Percentiles rank a stretch among this genome's conserved stretches.
These are phyloP conservation scores for Trichoderma sp. DNA, from an alignment of 2,329 filamentous ascomycete species.

Conservation along the genomic window DNA sequence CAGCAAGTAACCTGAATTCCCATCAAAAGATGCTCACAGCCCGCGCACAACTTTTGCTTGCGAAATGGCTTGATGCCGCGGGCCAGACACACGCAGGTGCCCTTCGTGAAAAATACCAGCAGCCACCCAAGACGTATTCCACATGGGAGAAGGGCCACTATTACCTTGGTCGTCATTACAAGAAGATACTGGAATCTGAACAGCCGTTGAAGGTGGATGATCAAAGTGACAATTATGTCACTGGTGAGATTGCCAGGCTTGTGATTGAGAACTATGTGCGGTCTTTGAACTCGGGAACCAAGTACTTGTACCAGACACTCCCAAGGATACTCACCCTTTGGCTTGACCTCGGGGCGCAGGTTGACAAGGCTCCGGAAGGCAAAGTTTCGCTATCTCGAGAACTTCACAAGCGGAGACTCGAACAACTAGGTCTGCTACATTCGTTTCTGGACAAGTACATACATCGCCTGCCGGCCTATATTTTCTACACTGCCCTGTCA, in stretches of 20 bases:
- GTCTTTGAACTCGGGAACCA: constrained; percentile 82
- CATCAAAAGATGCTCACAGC: constrained; percentile 63
- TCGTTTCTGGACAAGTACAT: constrained; percentile 77
- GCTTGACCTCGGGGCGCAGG: constrained; percentile 81
- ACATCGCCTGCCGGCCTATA: constrained; percentile 65
- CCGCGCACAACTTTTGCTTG: constrained; percentile 80
- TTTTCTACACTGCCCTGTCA: constrained; percentile 79
- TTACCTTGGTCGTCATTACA: constrained; percentile 94
- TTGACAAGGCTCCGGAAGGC: constrained; percentile 59
- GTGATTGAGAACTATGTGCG: constrained; percentile 93
- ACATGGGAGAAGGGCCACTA: constrained; percentile 98
- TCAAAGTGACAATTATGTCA: constrained; percentile 72
- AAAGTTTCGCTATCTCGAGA: constrained; percentile 53
- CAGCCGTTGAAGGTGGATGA: constrained; percentile 71
- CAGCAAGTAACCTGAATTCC: constrained; percentile 38
- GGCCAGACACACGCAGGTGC: constrained; percentile 85
- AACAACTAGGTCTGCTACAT: constrained; percentile 67
- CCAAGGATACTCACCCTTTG: constrained; percentile 90
- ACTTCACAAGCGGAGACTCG: constrained; percentile 55
- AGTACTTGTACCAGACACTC: constrained; percentile 92
- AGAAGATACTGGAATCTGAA: constrained; percentile 89
- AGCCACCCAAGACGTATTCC: constrained; percentile 65
- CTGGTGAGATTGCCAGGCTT: constrained; percentile 79
- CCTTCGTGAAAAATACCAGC: constrained; percentile 77
- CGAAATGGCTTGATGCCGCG: constrained; percentile 95